Evolutionary conservation across 2,329 filamentous ascomycete species (phyloP).

Genomic region (Cercospora nicotianae): DNA sequence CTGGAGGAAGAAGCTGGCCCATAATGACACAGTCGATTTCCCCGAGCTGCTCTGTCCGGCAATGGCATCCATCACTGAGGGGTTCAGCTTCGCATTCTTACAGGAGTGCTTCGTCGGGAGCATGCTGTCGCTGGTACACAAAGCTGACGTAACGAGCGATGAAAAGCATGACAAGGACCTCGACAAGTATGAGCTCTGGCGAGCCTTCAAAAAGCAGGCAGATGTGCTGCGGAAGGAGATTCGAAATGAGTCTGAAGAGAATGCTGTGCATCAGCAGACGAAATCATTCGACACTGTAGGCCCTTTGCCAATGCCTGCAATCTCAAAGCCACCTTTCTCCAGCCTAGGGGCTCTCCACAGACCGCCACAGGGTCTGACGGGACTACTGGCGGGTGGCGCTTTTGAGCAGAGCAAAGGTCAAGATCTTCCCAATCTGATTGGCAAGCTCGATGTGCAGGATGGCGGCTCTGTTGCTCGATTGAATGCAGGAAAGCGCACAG

Average conservation of each 20-base stretch:
- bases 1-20: slow-evolving; percentile 60
- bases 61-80: slow-evolving; percentile 61
- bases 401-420: not conserved
- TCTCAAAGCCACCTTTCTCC: not conserved
- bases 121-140: slow-evolving; percentile 57
- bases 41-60: slow-evolving; percentile 57
- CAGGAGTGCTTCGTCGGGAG: slow-evolving; percentile 68
- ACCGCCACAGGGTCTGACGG: not conserved
- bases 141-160: slow-evolving; percentile 31
- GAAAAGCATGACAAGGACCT: slow-evolving; percentile 42
- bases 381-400: not conserved
- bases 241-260: slow-evolving; percentile 5
- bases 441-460: not conserved
- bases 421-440: not conserved
- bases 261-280: not conserved
- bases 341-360: not conserved
- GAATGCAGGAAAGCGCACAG: not conserved
- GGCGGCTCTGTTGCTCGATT: not conserved
- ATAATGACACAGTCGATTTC: slow-evolving; percentile 60
- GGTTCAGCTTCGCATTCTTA: slow-evolving; percentile 68
- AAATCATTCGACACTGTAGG: not conserved
- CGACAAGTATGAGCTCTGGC: slow-evolving; percentile 57
- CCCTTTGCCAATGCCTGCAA: not conserved
- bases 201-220: slow-evolving; percentile 63
- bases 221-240: slow-evolving; percentile 62